A percentile compares a stretch with the other conserved stretches of the same genome.
These are phyloP conservation scores for Gryganskiella cystojenkinii DNA, from an alignment of 192 early-diverging fungal species.

Conservation along the genomic window DNA sequence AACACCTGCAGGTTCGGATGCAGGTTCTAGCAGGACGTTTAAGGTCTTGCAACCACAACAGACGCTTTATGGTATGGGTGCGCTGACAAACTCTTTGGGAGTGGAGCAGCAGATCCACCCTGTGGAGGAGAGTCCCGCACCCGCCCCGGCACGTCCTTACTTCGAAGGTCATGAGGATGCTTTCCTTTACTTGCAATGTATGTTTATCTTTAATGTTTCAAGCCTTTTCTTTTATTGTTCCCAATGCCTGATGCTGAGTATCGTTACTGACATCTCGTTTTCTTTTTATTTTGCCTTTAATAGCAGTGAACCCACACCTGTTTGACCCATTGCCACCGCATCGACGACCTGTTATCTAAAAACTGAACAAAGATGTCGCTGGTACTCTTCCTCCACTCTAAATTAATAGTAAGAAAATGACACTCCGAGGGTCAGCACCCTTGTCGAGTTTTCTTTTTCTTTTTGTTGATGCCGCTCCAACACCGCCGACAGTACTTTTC, in stretches of 20 bases:
- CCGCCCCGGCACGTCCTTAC: slow-evolving; percentile 3
- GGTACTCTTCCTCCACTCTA: neutral
- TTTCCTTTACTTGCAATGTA: slow-evolving; percentile 36
- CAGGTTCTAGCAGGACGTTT: neutral
- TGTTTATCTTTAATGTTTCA: slow-evolving; percentile 5
- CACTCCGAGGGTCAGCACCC: no score
- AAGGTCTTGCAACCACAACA: slow-evolving; percentile 35
- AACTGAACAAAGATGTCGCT: neutral
- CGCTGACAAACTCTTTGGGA: slow-evolving; percentile 33
- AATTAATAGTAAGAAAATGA: no score
- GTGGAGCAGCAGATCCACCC: slow-evolving; percentile 41
- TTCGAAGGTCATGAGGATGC: slow-evolving; percentile 15
- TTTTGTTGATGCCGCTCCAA: no score
- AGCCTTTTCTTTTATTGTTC: neutral
- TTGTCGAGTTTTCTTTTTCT: no score
- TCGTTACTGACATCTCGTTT: neutral
- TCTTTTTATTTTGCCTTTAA: neutral
- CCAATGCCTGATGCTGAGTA: neutral
- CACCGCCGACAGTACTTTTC: no score
- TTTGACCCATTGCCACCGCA: slow-evolving; percentile 30
- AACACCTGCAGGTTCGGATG: neutral
- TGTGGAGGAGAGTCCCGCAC: neutral
- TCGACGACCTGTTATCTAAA: slow-evolving; percentile 33
- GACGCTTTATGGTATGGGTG: slow-evolving; percentile 44
- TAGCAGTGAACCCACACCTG: slow-evolving; percentile 39